Conservation (phyloP, 441 rosid species). For the Populus hybrid region DNA sequence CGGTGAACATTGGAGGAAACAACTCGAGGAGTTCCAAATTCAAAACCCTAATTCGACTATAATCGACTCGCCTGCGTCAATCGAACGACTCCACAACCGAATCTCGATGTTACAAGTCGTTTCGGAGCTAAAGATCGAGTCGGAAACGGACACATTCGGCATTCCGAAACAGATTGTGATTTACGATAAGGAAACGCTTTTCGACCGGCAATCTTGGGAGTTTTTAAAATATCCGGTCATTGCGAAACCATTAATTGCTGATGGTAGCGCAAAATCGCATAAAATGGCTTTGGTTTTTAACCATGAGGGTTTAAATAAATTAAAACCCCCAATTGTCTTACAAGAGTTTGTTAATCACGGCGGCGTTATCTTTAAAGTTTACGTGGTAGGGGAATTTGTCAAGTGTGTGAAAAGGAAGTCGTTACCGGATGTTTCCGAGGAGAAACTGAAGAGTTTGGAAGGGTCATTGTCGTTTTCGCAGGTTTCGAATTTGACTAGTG, state of each 20-base stretch:
- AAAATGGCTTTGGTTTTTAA: conserved; percentile 50
- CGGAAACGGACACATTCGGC: conserved; percentile 33
- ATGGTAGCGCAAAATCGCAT: conserved; percentile 57
- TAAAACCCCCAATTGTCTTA: conserved; percentile 50
- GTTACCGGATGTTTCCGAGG: conserved; percentile 53
- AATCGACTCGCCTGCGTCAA: conserved; percentile 44
- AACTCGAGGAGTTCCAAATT: conserved; percentile 29
- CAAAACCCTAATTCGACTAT: conserved; percentile 37
- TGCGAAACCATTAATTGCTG: conserved; percentile 60
- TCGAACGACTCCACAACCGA: conserved; percentile 52
- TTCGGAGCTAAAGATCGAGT: conserved; percentile 36
- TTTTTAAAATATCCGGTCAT: conserved; percentile 51
- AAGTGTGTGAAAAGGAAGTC: conserved; percentile 60
- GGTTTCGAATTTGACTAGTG: conserved; percentile 45
- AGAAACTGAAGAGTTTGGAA: conserved; percentile 37
- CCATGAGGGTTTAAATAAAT: conserved; percentile 45
- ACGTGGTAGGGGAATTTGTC: conserved; percentile 52
- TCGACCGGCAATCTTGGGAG: conserved; percentile 36
- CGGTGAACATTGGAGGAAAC: conserved; percentile 50
- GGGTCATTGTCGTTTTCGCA: conserved; percentile 54
- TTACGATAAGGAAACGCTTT: conserved; percentile 46
- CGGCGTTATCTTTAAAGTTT: conserved; percentile 64
- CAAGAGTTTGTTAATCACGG: conserved; percentile 71
- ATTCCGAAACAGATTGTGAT: conserved; percentile 63
- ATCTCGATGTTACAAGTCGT: conserved; percentile 60